A percentile compares a stretch with the other conserved stretches of the same genome.
Evolutionary conservation across 2,329 filamentous ascomycete genomes (phyloP).

Genomic region (Grosmannia penicillata): DNA sequence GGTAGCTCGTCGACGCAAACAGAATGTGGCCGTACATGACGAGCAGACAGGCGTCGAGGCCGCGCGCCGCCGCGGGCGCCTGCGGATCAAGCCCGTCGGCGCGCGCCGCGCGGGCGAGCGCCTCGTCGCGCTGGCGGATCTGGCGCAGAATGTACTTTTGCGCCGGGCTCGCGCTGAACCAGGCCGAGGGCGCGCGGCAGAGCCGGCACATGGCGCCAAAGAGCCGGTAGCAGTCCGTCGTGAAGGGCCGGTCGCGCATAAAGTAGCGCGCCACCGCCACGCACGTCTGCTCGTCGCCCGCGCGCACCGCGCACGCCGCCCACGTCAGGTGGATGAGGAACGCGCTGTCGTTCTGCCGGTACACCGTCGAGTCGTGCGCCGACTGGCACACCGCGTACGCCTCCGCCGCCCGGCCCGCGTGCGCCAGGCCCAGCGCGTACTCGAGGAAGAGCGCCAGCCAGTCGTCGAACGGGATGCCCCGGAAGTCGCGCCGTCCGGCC

Average conservation of each 20-base stretch:
- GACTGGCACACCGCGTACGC: conserved; percentile 71
- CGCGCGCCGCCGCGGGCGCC: conserved; percentile 25
- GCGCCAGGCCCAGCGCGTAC: conserved; percentile 65
- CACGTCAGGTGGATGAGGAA: conserved; percentile 66
- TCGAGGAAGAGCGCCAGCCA: conserved; percentile 89
- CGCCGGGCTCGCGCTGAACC: conserved; percentile 66
- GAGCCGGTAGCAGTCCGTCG: conserved; percentile 70
- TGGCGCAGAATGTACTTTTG: conserved; percentile 88
- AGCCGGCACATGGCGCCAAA: conserved; percentile 67
- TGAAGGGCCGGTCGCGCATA: conserved; percentile 67
- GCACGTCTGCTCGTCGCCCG: conserved; percentile 65
- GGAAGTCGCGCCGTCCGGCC: conserved; percentile 25
- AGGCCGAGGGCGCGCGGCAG: conserved; percentile 52
- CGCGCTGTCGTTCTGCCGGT: conserved; percentile 44
- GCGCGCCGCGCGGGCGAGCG: conserved; percentile 69
- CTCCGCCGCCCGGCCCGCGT: conserved; percentile 49
- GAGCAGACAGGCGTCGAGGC: conserved; percentile 64
- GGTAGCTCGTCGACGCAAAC: conserved; percentile 69
- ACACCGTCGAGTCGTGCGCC: conserved; percentile 68
- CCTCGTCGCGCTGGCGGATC: conserved; percentile 75
- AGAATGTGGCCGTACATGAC: conserved; percentile 86
- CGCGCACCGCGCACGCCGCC: conserved; percentile 69
- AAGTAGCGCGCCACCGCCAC: conserved; percentile 64
- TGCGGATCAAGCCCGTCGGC: conserved; percentile 51
- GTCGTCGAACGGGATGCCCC: conserved; percentile 63